Evolutionary conservation across 441 rosid species (phyloP), one percentile per base, ranked within the genome.

Genomic region (Adansonia gregorii): DNA sequence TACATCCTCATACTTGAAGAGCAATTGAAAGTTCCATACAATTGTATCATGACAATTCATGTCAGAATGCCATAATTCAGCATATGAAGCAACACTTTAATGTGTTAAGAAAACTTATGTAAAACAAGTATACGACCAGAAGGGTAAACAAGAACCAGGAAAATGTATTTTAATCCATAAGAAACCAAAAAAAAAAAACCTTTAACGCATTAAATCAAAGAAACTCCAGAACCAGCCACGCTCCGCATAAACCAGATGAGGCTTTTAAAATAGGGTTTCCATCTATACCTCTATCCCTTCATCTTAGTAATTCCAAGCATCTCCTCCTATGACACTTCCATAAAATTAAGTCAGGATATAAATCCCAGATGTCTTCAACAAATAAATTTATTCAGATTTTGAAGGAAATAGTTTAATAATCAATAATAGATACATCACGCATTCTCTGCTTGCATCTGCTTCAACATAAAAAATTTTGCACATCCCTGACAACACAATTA

Each of bases 401-500:
- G 27, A 10, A 67, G 39, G 39, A 67, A 67, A 67, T 55, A 19
- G 41, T 72, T 72, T 54, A 72, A 72, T 35, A 55, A 72, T 31
- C 8, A 35, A 20, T n/a, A 35, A 54, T 72, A 35, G 49, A 72
- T n/a, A 35, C 63, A 72, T 55, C 63, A 72, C n/a, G 12, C 2
- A 55, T 72, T 55, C 75, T 54, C 55, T 31, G 10, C 64, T 35
- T 9, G 48, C 49, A n/a, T 39, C 64, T 27, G 27, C 24, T 72
- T 72, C 64, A 72, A 55, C 75, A 35, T 72, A 24, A 35, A 72
- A 54, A 72, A 19, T 9, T 35, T 72, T 54, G 74, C 46, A 70
- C 3, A 70, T 15, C 74, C 74, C 52, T 70, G 61, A 51, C 60
- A 52, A 31, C 15, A 52, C 4, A 24, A 70, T 41, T 24, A 70